Percentiles rank a stretch among this genome's conserved stretches.
Conservation (phyloP, 495 filamentous ascomycete species). For the Ascobolus immersus region DNA sequence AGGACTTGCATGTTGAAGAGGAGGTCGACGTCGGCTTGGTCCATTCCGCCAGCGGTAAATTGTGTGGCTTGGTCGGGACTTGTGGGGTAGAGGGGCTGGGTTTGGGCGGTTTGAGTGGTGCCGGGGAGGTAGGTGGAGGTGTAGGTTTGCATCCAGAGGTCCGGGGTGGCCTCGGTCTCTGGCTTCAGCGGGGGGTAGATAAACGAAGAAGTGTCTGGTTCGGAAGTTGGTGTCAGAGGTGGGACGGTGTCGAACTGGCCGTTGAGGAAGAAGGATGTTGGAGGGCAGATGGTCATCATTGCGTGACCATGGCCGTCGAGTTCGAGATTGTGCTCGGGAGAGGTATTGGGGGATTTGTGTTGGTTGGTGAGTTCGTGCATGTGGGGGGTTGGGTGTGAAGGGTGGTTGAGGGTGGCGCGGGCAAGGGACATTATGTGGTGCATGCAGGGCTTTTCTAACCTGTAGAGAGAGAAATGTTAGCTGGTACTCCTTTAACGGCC, state of each 20-base stretch:
- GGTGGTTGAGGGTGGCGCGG: too few species aligned
- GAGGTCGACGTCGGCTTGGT: background rate
- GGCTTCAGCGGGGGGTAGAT: too few species aligned
- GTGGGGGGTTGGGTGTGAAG: too few species aligned
- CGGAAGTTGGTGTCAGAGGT: background rate
- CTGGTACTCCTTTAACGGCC: background rate
- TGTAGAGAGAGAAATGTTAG: conserved; percentile 19
- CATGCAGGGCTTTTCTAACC: conserved; percentile 85
- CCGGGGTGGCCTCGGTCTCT: too few species aligned
- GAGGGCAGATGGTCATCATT: conserved; percentile 71
- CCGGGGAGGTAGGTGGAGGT: too few species aligned
- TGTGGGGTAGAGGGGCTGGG: conserved; percentile 22
- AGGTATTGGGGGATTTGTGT: too few species aligned
- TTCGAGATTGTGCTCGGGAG: conserved; percentile 14
- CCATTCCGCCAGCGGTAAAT: conserved; percentile 1
- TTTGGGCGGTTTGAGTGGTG: too few species aligned
- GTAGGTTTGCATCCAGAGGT: too few species aligned
- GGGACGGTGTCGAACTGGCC: conserved; percentile 16
- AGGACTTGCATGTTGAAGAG: background rate
- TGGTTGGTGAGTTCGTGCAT: conserved; percentile 30
- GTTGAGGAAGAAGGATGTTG: conserved; percentile 27
- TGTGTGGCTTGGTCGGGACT: conserved; percentile 16
- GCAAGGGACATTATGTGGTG: conserved; percentile 60
- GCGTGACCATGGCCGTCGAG: conserved; percentile 47
- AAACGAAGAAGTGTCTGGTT: too few species aligned